These are phyloP conservation scores for Triticum dicoccoides DNA, from an alignment of 176 grass and related monocot genomes.

Conservation along the genomic window DNA sequence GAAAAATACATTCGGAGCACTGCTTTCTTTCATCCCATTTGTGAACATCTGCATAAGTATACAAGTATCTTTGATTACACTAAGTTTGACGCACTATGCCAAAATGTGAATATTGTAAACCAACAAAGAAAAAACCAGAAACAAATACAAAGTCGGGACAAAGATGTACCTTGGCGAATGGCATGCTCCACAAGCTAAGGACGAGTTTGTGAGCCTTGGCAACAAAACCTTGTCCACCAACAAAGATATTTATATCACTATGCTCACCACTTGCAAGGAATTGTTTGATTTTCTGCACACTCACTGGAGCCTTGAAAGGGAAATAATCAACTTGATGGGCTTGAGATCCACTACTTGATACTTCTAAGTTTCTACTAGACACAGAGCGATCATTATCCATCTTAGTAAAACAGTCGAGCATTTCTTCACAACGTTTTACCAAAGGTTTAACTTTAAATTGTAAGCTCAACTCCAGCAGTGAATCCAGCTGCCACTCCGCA, in stretches of 20 bases:
- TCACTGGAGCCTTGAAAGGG: slow-evolving; percentile 62
- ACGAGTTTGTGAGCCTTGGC: slow-evolving; percentile 72
- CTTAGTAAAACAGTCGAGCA: slow-evolving; percentile 39
- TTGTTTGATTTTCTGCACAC: slow-evolving; percentile 59
- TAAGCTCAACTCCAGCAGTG: slow-evolving; percentile 56
- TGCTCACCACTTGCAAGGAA: slow-evolving; percentile 78
- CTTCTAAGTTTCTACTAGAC: slow-evolving; percentile 38
- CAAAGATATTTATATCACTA: slow-evolving; percentile 82
- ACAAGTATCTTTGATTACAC: slow-evolving; percentile 12
- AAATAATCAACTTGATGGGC: slow-evolving; percentile 50
- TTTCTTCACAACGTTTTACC: slow-evolving; percentile 65
- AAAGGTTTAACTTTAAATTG: slow-evolving; percentile 72
- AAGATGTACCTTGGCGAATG: slow-evolving; percentile 70
- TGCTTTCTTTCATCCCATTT: slow-evolving; percentile 97
- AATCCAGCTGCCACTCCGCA: slow-evolving; percentile 39
- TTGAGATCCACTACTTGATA: slow-evolving; percentile 39
- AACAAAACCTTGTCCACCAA: slow-evolving; percentile 62
- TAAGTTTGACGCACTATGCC: slow-evolving; percentile 2
- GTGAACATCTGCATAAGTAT: slow-evolving; percentile 77
- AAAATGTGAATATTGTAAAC: slow-evolving; percentile 14
- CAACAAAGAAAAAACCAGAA: background rate
- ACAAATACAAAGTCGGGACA: background rate
- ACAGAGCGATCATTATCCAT: slow-evolving; percentile 27
- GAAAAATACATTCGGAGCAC: slow-evolving; percentile 54
- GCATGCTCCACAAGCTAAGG: slow-evolving; percentile 80